Base-by-base conservation (phyloP, 352 stramenopile species). In the Globisporangium abappressorium region DNA sequence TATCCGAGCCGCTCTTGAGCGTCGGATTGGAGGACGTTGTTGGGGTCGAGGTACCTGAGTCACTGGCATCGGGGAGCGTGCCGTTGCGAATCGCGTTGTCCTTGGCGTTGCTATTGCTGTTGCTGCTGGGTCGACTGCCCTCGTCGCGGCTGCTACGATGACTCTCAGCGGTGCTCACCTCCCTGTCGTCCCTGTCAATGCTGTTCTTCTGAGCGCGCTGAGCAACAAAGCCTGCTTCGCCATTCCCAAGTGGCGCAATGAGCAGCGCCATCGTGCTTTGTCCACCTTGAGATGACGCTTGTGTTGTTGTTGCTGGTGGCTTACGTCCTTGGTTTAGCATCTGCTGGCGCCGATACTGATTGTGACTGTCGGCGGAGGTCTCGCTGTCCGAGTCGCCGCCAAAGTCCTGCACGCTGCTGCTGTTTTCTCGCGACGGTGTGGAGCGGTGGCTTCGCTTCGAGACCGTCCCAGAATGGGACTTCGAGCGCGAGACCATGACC, bases 1-100 rank as follows among this genome's bases (percentile, higher is more conserved):
- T 63, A 41, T 92, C 85, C 18, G 78, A 89, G 33, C 74, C 73
- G 6, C 76, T 80, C 30, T 79, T 68, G 5, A 53, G 62, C 59
- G 64, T 2, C 20, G 62, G 55, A 30, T 47, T 24, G 6, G 43
- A 11, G 12, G n/a, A n/a, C 22, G 62, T 46, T 7, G 34, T 15
- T 57, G 33, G 24, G 64, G 20, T 26, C 53, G 62, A 15, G 24
- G 56, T 20, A 68, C 64, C 38, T 22, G 55, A 12, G 28, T 56
- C 43, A 20, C 43, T 63, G 20, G 47, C 8, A 28, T 69, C 64
- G 3, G 56, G 18, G 20, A 53, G 57, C 8, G 57, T 54, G 14
- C 36, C 24, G 12, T 20, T 46, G 57, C 65, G 65, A n/a, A 62
- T 28, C 15, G 57, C 65, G n/a, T 47, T 65, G 34, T 49, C 57